Evolutionary conservation across 164 flowering plant species (phyloP).

Genomic region (Kingdonia uniflora): DNA sequence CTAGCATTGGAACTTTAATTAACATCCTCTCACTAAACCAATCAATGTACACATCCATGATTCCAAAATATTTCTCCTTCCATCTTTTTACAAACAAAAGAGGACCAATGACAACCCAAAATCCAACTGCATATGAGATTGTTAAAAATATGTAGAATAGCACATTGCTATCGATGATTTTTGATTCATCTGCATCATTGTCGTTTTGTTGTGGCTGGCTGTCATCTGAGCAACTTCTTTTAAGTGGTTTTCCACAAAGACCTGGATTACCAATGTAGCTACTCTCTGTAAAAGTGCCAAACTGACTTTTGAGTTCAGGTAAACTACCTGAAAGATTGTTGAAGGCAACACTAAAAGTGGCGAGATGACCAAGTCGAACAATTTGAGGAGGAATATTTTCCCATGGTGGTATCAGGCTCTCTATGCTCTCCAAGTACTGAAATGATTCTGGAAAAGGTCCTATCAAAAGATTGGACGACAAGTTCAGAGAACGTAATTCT

Average conservation of each 20-base stretch:
- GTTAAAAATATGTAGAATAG: no score
- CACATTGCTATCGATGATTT: no score
- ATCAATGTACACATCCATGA: no score
- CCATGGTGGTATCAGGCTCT: neutral
- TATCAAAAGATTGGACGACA: neutral
- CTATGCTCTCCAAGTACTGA: neutral
- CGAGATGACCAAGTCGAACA: neutral
- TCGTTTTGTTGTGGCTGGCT: no score
- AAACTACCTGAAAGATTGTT: neutral
- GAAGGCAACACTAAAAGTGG: neutral
- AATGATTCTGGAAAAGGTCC: neutral
- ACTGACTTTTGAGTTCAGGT: neutral
- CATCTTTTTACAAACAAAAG: no score
- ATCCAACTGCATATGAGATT: no score
- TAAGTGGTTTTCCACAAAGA: neutral
- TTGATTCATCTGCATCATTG: no score
- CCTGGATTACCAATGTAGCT: neutral
- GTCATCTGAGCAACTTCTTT: neutral
- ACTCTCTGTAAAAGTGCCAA: no score
- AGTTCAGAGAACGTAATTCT: neutral
- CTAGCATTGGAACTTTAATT: no score
- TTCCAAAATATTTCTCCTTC: no score
- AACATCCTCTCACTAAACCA: no score
- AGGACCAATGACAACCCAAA: no score
- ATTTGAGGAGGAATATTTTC: constrained; percentile 1